Conservation (phyloP, 345 rosid genomes). For the Populus euphratica region DNA sequence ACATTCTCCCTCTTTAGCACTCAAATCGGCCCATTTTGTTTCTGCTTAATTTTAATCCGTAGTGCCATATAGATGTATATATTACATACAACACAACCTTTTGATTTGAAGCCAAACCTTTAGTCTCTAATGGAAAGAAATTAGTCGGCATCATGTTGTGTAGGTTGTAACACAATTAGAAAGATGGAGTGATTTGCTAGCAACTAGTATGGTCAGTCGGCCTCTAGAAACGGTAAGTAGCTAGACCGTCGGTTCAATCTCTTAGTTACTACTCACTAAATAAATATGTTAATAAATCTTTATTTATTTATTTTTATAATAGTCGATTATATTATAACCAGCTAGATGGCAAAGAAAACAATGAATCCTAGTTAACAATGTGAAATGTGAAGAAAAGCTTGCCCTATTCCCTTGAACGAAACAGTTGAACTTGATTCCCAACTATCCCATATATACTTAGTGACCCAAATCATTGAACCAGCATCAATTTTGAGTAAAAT, state of each 20-base stretch:
- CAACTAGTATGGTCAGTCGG: too few species aligned
- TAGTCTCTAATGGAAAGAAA: constrained; percentile 13
- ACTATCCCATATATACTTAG: too few species aligned
- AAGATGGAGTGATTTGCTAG: too few species aligned
- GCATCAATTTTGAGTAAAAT: neutral
- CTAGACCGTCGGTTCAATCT: neutral
- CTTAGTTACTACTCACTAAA: neutral
- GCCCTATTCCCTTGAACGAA: too few species aligned
- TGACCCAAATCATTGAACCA: neutral
- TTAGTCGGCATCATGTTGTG: neutral
- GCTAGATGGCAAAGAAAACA: too few species aligned
- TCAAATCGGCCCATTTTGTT: constrained; percentile 12
- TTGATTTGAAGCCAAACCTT: constrained; percentile 17
- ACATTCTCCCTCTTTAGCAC: constrained; percentile 21
- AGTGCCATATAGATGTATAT: too few species aligned
- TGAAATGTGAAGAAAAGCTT: neutral
- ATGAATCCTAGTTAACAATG: neutral
- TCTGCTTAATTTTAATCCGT: neutral
- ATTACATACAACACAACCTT: neutral
- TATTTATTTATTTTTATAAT: too few species aligned
- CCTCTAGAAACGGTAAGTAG: too few species aligned
- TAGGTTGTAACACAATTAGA: neutral
- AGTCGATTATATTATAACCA: too few species aligned
- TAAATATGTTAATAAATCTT: too few species aligned
- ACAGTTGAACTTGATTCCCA: too few species aligned